Base-by-base conservation (phyloP, 768 basidiomycete genomes). In the Ephemerocybe angulata region DNA sequence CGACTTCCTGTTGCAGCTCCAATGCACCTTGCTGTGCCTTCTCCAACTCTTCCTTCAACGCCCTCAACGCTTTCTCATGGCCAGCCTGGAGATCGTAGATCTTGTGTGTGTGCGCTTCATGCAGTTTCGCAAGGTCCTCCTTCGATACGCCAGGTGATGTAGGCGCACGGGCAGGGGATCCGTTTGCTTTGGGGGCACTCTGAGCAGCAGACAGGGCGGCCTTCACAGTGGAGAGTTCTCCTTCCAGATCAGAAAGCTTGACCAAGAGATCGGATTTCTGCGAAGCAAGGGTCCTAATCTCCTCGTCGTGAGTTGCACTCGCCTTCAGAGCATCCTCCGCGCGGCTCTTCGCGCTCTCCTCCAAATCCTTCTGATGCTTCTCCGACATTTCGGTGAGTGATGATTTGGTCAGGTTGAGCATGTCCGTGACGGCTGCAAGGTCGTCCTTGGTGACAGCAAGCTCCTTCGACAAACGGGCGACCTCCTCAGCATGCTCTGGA, bases 61-160 rank as follows among this genome's bases (percentile, higher is more conserved):
- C 73, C 60, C 80, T 81, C 46, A 84, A 65, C 25, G 72, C 73
- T 60, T 83, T 84, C 28, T 84, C 83, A 62, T 88, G 82, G 21
- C 80, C 81, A 15, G 85, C 84, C 65, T 87, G 76, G 52, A 92
- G 59, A 69, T 93, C 90, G 50, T 85, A 73, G 60, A 94, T 66
- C 73, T 87, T 93, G 58, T 87, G 75, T 65, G 88, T 89, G 67
- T 94, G 92, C 4, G 92, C 92, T 67, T 90, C 87, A 59, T 93
- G 88, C 64, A 90, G 70, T 63, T 77, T 81, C 65, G 85, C 83
- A 37, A 94, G 70, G 53, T 93, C 90, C 59, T 90, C 90, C 61
- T 84, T 86, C 31, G 88, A 81, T 7, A 90, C 82, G 15, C 75
- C 79, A 8, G 76, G 71, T 1, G 76, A 72, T 44, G 75, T 68